These are phyloP conservation scores for Hyaloperonospora brassicae DNA, from an alignment of 352 stramenopile species.

Conservation along the genomic window DNA sequence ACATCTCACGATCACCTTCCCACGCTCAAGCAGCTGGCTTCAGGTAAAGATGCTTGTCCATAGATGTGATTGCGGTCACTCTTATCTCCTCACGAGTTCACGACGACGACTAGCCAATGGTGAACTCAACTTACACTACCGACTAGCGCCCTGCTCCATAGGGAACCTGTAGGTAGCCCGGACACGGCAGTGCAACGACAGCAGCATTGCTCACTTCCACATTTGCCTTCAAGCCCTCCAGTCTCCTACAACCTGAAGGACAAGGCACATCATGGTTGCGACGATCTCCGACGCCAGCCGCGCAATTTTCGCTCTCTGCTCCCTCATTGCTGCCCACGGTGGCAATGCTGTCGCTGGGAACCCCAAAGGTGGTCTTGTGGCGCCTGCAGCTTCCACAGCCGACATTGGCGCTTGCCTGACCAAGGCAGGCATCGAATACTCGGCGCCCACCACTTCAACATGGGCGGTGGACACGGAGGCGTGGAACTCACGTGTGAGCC, in stretches of 20 bases:
- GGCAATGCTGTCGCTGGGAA: constrained; percentile 5
- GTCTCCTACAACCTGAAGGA: constrained; percentile 11
- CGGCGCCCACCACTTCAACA: constrained; percentile 18
- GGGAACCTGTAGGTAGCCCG: too few species aligned
- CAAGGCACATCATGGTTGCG: constrained; percentile 13
- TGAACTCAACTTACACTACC: too few species aligned
- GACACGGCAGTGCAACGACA: too few species aligned
- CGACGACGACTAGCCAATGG: too few species aligned
- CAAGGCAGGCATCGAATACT: constrained; percentile 15
- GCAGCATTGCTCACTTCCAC: not conserved
- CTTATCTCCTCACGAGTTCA: too few species aligned
- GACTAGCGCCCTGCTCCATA: too few species aligned
- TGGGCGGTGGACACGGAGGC: constrained; percentile 20
- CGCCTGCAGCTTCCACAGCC: not conserved
- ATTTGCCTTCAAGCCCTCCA: constrained; percentile 9
- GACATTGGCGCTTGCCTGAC: constrained; percentile 13
- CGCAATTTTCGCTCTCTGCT: constrained; percentile 20
- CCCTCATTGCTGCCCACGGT: constrained; percentile 16
- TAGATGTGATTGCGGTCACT: too few species aligned
- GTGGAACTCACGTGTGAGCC: constrained; percentile 24
- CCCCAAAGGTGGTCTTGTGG: too few species aligned
- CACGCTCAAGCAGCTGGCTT: too few species aligned
- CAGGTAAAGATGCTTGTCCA: too few species aligned
- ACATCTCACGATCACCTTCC: too few species aligned
- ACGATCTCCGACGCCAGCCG: constrained; percentile 13